phyloP scores from a whole-genome alignment of 1,284 basidiomycete species.

The Rhodotorula sp. region DNA sequence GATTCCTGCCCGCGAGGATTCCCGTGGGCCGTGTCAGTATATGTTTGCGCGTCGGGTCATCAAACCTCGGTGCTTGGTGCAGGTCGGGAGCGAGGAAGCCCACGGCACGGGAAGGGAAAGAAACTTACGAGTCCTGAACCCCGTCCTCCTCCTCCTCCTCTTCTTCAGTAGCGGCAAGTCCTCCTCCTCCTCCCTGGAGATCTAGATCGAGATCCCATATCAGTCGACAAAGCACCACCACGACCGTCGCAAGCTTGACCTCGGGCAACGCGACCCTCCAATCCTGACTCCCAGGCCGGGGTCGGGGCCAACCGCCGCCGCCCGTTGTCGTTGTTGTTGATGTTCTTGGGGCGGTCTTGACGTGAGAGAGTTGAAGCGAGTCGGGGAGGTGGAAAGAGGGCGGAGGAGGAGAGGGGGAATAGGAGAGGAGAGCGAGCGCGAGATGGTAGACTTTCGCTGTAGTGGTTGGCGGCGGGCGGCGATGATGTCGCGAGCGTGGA shows the following conservation, averaged over 20 bases:
- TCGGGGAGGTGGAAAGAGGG: constrained; percentile 18
- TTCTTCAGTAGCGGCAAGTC: neutral
- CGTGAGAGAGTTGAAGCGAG: neutral
- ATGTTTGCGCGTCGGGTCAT: too few relatives aligned
- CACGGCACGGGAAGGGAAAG: too few relatives aligned
- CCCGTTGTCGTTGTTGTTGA: neutral
- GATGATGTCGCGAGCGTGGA: too few relatives aligned
- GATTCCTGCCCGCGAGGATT: too few relatives aligned
- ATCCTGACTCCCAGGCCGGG: constrained; percentile 13
- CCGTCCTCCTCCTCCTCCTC: constrained; percentile 8
- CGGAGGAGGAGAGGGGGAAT: constrained; percentile 11
- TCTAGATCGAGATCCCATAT: constrained; percentile 20
- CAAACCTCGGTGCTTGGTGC: too few relatives aligned
- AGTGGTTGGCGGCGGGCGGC: too few relatives aligned
- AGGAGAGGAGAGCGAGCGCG: constrained; percentile 15
- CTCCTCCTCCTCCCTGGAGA: neutral
- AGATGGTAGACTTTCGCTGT: constrained; percentile 31
- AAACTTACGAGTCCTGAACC: neutral
- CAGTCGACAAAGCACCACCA: constrained; percentile 23
- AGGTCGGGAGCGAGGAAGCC: too few relatives aligned
- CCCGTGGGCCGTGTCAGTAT: too few relatives aligned
- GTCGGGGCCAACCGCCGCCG: neutral
- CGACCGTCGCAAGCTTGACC: constrained; percentile 22
- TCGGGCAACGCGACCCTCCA: constrained; percentile 32
- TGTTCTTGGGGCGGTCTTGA: too few relatives aligned